Conservation (phyloP, 1,139 yeast species). For the Yamadazyma conglobata region DNA sequence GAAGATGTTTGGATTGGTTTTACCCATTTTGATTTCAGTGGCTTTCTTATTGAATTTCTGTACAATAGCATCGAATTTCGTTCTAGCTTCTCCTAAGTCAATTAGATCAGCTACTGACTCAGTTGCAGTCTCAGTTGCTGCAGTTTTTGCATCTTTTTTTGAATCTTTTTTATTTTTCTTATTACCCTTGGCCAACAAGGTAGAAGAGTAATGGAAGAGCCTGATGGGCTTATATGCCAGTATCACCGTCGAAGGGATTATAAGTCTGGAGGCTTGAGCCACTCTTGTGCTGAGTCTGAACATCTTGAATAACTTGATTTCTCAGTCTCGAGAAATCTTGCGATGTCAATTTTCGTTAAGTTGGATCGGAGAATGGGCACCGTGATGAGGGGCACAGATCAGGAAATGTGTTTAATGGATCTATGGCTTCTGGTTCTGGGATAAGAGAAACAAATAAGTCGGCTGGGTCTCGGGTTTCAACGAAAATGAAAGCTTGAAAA, state of each 20-base stretch:
- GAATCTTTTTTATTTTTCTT: slow-evolving; percentile 6
- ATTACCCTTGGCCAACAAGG: slow-evolving; percentile 8
- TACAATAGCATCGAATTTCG: slow-evolving; percentile 46
- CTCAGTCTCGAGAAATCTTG: too few species aligned
- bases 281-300: not conserved
- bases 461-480: too few species aligned
- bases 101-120: slow-evolving; percentile 21
- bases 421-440: too few species aligned
- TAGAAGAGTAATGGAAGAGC: slow-evolving; percentile 6
- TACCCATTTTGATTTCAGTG: slow-evolving; percentile 64
- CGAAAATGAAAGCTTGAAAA: too few species aligned
- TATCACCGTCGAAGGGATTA: not conserved
- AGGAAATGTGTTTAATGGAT: too few species aligned
- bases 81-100: slow-evolving; percentile 40
- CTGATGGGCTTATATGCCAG: not conserved
- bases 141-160: slow-evolving; percentile 17
- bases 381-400: too few species aligned
- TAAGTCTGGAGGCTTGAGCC: not conserved
- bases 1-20: slow-evolving; percentile 62
- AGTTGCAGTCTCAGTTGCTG: slow-evolving; percentile 10
- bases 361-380: too few species aligned
- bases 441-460: too few species aligned
- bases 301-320: not conserved
- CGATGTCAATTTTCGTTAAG: too few species aligned
- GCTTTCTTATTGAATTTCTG: slow-evolving; percentile 54